Evolutionary conservation across 306 rosid species (phyloP), one percentile per base, ranked within the genome.

Genomic region (Dalbergia oliveri): DNA sequence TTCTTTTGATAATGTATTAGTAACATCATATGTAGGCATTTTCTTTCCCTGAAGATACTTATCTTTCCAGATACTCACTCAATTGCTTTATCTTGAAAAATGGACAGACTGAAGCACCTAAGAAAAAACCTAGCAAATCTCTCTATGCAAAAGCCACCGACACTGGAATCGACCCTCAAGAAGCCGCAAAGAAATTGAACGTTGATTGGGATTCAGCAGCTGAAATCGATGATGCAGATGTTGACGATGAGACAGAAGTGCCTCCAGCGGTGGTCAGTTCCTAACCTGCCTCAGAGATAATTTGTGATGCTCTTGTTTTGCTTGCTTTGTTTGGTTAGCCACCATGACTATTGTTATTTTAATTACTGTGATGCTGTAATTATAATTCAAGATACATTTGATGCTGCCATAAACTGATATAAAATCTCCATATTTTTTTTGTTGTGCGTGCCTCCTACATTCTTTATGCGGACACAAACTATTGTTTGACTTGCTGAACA

Each of bases 171-270:
- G 77, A 95, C 89, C 98, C 94, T 77, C 62, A 79, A 81, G 87
- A 81, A 85, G 97, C 91, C 76, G 99, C 99, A 21, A 93, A 86
- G 87, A 90, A 89, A 78, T 84, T 95, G 73, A 91, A 93, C 11
- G 39, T 80, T 26, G 99, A 95, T 78, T 95, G 99, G 99, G 98
- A 95, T 88, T 80, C 97, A 63, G 99, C 97, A 21, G 98, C 99
- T 64, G 98, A 95, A 80, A 82, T 93, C 72, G 96, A 90, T 45
- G 98, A 90, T 56, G 50, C 76, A 23, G 83, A 80, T 71, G 82
- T 1, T 19, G 87, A 74, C 11, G 88, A 89, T 65, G 94, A 91
- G n/a, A 15, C 84, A 1, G 94, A 93, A 74, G 98, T 95, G 58
- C 97, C 99, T 45, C n/a, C 97, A 0, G 90, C 39, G 4, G 75